phyloP scores from a whole-genome alignment of 2,329 filamentous ascomycete species.

The Lithohypha guttulata region DNA sequence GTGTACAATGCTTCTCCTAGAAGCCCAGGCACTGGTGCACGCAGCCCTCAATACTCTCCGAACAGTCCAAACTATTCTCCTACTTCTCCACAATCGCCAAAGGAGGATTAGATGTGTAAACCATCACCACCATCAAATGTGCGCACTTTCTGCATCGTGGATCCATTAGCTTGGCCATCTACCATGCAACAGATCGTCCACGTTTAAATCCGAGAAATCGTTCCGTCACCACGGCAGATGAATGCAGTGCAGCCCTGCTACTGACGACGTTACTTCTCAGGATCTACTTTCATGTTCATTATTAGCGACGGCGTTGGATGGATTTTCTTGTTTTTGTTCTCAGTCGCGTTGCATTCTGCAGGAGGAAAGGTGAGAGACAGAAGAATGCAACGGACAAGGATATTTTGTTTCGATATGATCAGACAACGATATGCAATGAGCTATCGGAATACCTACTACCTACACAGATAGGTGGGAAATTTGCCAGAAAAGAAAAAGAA shows the following conservation, averaged over 20 bases:
- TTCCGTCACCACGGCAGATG: conserved; percentile 12
- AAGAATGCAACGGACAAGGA: neutral
- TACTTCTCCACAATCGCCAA: conserved; percentile 22
- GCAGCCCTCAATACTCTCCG: conserved; percentile 41
- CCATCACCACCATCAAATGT: conserved; percentile 13
- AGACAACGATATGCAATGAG: too few species aligned
- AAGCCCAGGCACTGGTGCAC: conserved; percentile 36
- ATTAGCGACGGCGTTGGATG: conserved; percentile 22
- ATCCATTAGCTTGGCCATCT: conserved; percentile 24
- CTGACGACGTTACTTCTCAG: conserved; percentile 1
- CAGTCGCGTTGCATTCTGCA: neutral
- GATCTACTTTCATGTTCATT: conserved; percentile 10
- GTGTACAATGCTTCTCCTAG: conserved; percentile 35
- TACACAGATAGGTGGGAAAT: too few species aligned
- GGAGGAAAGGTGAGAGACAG: neutral
- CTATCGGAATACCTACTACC: too few species aligned
- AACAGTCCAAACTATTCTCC: conserved; percentile 38
- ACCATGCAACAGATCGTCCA: too few species aligned
- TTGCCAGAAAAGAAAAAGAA: too few species aligned
- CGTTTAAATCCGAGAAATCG: too few species aligned
- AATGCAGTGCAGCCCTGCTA: conserved; percentile 7
- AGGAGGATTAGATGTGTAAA: conserved; percentile 20
- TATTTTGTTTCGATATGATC: too few species aligned
- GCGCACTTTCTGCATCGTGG: conserved; percentile 13
- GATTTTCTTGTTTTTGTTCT: conserved; percentile 2